phyloP scores from a whole-genome alignment of 2,329 filamentous ascomycete species.

The Botrytis pseudocinerea region DNA sequence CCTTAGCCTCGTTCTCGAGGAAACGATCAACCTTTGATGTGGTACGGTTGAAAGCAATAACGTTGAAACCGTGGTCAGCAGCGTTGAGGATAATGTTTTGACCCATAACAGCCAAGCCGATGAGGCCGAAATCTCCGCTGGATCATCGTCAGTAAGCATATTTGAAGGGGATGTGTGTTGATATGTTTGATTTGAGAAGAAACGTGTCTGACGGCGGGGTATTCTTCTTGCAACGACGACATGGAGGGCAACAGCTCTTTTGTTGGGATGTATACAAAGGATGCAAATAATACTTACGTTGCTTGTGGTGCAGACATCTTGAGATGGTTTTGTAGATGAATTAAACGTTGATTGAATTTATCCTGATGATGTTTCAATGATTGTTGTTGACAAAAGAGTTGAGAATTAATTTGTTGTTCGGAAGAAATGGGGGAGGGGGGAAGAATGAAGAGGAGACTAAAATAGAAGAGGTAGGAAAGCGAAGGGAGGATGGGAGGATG shows the following conservation, averaged over 20 bases:
- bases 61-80: constrained; percentile 91
- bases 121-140: constrained; percentile 78
- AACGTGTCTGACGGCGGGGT: constrained; percentile 15
- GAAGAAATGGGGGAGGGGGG: not conserved
- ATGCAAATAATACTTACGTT: constrained; percentile 58
- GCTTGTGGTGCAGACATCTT: constrained; percentile 46
- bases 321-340: constrained; percentile 23
- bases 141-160: constrained; percentile 34
- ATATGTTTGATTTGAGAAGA: not conserved
- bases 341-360: constrained; percentile 23
- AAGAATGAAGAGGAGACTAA: not conserved
- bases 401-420: constrained; percentile 7
- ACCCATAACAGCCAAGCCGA: constrained; percentile 88
- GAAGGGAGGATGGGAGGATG: not conserved
- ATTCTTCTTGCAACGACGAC: not conserved
- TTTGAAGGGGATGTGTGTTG: not conserved
- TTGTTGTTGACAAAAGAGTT: constrained; percentile 14
- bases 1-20: constrained; percentile 87
- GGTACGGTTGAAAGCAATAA: constrained; percentile 98
- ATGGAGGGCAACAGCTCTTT: constrained; percentile 9
- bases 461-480: not conserved
- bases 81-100: constrained; percentile 90
- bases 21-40: constrained; percentile 97
- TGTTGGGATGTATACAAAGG: constrained; percentile 29
- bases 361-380: constrained; percentile 19